Conservation (phyloP, 352 stramenopile genomes). For the Globisporangium echinulatum region DNA sequence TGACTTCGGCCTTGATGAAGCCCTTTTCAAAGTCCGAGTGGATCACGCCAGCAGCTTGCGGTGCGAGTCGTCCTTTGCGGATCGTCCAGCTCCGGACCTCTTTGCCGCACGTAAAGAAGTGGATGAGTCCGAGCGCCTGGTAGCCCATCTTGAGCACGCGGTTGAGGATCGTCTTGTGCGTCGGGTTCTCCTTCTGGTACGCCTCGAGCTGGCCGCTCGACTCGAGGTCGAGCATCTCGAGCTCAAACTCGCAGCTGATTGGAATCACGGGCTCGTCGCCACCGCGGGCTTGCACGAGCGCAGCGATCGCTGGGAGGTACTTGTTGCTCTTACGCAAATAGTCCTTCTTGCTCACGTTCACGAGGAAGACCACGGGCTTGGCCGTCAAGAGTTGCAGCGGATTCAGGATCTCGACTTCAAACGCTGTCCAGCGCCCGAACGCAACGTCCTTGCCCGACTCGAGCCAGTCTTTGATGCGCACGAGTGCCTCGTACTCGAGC, state of each 20-base stretch:
- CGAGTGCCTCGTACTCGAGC: conserved; percentile 85
- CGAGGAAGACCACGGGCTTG: conserved; percentile 97
- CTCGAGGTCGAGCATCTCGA: conserved; percentile 88
- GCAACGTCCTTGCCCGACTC: conserved; percentile 87
- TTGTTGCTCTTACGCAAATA: conserved; percentile 99
- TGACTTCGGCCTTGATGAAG: conserved; percentile 96
- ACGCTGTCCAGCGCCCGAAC: conserved; percentile 85
- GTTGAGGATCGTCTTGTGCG: conserved; percentile 90
- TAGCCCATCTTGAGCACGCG: conserved; percentile 98
- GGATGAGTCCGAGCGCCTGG: conserved; percentile 96
- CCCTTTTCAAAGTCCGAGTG: conserved; percentile 99
- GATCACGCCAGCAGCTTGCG: conserved; percentile 98
- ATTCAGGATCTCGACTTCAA: conserved; percentile 90
- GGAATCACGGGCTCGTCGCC: conserved; percentile 96
- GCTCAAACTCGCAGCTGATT: conserved; percentile 98
- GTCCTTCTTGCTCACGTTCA: conserved; percentile 98
- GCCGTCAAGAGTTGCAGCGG: conserved; percentile 89
- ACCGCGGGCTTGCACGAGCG: conserved; percentile 95
- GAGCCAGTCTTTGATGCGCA: conserved; percentile 80
- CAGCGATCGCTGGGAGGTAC: conserved; percentile 95
- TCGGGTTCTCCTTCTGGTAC: conserved; percentile 82
- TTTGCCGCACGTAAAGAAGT: conserved; percentile 99
- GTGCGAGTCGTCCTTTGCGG: conserved; percentile 93
- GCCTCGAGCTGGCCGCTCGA: conserved; percentile 47
- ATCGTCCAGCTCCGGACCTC: conserved; percentile 99